A percentile compares a stretch with the other conserved stretches of the same genome.
Evolutionary conservation across 2,329 filamentous ascomycete species (phyloP).

Genomic region (Zarea fungicola): DNA sequence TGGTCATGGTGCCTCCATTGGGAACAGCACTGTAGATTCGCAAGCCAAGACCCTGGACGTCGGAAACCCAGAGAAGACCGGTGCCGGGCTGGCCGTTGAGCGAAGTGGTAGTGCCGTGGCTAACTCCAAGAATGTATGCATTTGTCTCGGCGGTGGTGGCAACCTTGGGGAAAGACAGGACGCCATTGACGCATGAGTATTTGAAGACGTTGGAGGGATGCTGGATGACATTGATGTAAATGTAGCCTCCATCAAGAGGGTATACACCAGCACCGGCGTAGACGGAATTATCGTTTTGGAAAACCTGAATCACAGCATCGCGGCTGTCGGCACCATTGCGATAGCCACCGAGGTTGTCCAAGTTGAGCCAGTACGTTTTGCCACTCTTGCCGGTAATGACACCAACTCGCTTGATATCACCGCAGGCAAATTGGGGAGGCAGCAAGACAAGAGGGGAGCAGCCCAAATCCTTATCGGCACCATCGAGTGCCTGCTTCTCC

Average conservation of each 20-base stretch:
- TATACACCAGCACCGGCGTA: constrained; percentile 44
- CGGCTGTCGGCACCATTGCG: constrained; percentile 29
- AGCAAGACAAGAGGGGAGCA: constrained; percentile 39
- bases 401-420: constrained; percentile 40
- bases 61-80: constrained; percentile 51
- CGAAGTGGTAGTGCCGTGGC: constrained; percentile 52
- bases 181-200: constrained; percentile 47
- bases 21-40: constrained; percentile 50
- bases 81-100: constrained; percentile 48
- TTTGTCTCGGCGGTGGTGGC: constrained; percentile 44
- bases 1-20: constrained; percentile 37
- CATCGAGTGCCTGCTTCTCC: constrained; percentile 45
- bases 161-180: constrained; percentile 49
- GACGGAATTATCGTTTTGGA: constrained; percentile 39
- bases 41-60: constrained; percentile 48
- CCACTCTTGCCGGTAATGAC: constrained; percentile 47
- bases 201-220: constrained; percentile 53
- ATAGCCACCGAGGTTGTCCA: constrained; percentile 37
- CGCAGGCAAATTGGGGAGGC: constrained; percentile 37
- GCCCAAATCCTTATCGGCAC: constrained; percentile 46
- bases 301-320: constrained; percentile 41
- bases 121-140: constrained; percentile 49
- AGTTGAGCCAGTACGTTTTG: constrained; percentile 40
- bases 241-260: constrained; percentile 43
- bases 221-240: constrained; percentile 48